A percentile compares a stretch with the other conserved stretches of the same genome.
phyloP scores from a whole-genome alignment of 2,329 filamentous ascomycete species.

The Trichocomaceae sp. region DNA sequence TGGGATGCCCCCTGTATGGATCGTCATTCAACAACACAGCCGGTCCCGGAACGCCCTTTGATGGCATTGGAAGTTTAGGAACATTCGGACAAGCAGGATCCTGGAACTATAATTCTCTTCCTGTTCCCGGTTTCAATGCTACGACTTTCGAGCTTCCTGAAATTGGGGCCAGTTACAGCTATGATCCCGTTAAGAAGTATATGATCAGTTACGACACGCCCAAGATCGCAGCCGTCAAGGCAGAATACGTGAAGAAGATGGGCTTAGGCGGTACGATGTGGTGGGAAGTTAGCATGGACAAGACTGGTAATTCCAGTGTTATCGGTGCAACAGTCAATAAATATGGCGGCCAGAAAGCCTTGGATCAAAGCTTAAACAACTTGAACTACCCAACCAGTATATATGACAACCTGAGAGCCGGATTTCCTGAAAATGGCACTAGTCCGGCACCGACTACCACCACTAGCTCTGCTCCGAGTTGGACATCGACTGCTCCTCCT shows the following conservation, averaged over 20 bases:
- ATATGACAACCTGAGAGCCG: slow-evolving; percentile 42
- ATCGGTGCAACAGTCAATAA: slow-evolving; percentile 14
- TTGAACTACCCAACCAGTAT: slow-evolving; percentile 44
- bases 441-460: background rate
- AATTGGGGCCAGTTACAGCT: slow-evolving; percentile 54
- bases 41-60: slow-evolving; percentile 7
- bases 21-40: slow-evolving; percentile 2
- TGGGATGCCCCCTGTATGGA: slow-evolving; percentile 7
- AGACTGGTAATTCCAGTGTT: slow-evolving; percentile 1
- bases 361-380: slow-evolving; percentile 43
- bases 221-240: slow-evolving; percentile 47
- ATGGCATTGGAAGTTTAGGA: slow-evolving; percentile 27
- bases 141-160: slow-evolving; percentile 3
- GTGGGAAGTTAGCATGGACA: slow-evolving; percentile 77
- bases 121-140: slow-evolving; percentile 54
- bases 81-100: slow-evolving; percentile 39
- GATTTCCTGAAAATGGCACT: background rate
- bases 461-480: background rate
- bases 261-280: slow-evolving; percentile 79
- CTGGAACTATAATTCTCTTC: slow-evolving; percentile 81
- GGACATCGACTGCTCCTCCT: background rate
- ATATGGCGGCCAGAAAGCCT: slow-evolving; percentile 17
- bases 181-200: slow-evolving; percentile 51
- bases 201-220: slow-evolving; percentile 71
- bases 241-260: slow-evolving; percentile 49